These are phyloP conservation scores for Cornus controversa DNA, from an alignment of 148 eudicot genomes.

Conservation along the genomic window DNA sequence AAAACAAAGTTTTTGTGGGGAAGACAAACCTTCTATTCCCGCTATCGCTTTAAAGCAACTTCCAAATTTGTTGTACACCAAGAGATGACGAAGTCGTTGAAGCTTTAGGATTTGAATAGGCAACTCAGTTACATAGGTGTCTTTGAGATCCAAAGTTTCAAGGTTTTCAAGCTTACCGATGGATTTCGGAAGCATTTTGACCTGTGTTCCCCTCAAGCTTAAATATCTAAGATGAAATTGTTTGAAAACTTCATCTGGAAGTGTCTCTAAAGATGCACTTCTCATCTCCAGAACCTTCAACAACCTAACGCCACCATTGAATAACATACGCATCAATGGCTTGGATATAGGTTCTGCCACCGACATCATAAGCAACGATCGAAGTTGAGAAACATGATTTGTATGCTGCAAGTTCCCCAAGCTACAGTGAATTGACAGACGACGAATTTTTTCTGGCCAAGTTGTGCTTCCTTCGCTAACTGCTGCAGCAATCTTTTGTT, in stretches of 20 bases:
- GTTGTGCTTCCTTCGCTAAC: not conserved
- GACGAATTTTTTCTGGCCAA: not conserved
- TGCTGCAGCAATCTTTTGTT: not conserved
- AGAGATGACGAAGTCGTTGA: not conserved
- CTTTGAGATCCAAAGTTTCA: conserved; percentile 11
- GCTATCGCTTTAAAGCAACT: conserved; percentile 3
- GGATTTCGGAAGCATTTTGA: not conserved
- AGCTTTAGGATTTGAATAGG: conserved; percentile 17
- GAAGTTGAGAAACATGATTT: not conserved
- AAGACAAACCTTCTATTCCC: not conserved
- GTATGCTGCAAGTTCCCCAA: not conserved
- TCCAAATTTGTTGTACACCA: not conserved
- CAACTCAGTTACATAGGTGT: not conserved
- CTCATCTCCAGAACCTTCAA: conserved; percentile 2
- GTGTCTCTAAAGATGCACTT: not conserved
- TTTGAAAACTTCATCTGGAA: conserved; percentile 12
- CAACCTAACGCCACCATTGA: not conserved
- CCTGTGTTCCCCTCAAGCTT: not conserved
- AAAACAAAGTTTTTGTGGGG: conserved; percentile 12
- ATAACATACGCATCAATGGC: too few relatives aligned
- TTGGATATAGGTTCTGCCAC: not conserved
- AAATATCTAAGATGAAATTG: not conserved
- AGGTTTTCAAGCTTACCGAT: conserved; percentile 4
- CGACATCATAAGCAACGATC: not conserved
- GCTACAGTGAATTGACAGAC: not conserved